Evolutionary conservation across 306 rosid genomes (phyloP).

Genomic region (Cicer bijugum): DNA sequence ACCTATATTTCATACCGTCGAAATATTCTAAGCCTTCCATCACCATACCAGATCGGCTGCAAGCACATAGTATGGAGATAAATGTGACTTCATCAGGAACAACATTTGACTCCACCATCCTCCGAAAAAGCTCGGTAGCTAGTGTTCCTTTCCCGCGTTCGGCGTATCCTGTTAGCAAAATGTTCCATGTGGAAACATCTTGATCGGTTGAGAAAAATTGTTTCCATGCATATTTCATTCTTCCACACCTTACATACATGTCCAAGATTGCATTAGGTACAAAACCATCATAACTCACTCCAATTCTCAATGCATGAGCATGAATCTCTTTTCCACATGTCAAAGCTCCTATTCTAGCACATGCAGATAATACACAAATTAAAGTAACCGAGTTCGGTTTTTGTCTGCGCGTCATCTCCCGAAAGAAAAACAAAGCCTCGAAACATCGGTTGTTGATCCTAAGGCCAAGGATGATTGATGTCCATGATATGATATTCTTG

Average conservation of each 20-base stretch:
- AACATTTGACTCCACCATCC: conserved; percentile 65
- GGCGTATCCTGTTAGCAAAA: conserved; percentile 78
- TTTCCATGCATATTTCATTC: conserved; percentile 69
- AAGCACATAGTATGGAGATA: conserved; percentile 71
- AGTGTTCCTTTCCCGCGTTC: conserved; percentile 66
- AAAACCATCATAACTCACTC: conserved; percentile 69
- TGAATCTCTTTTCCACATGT: conserved; percentile 87
- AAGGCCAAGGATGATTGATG: conserved; percentile 84
- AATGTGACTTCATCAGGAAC: conserved; percentile 76
- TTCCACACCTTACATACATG: conserved; percentile 93
- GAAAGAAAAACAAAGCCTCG: conserved; percentile 71
- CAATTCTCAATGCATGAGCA: conserved; percentile 85
- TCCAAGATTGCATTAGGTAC: conserved; percentile 85
- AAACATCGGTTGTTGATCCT: conserved; percentile 73
- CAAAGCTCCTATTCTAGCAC: conserved; percentile 84
- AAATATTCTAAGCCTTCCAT: conserved; percentile 78
- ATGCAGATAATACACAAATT: conserved; percentile 68
- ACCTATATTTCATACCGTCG: conserved; percentile 56
- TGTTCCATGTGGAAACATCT: conserved; percentile 82
- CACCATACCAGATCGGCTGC: conserved; percentile 86
- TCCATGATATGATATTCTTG: conserved; percentile 82
- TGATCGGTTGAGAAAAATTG: conserved; percentile 67
- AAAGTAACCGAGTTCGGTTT: conserved; percentile 80
- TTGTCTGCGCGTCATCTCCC: conserved; percentile 64
- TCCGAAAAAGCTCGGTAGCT: conserved; percentile 61